Conservation (phyloP, 305 asterid genomes). For the Plantago rigida region DNA sequence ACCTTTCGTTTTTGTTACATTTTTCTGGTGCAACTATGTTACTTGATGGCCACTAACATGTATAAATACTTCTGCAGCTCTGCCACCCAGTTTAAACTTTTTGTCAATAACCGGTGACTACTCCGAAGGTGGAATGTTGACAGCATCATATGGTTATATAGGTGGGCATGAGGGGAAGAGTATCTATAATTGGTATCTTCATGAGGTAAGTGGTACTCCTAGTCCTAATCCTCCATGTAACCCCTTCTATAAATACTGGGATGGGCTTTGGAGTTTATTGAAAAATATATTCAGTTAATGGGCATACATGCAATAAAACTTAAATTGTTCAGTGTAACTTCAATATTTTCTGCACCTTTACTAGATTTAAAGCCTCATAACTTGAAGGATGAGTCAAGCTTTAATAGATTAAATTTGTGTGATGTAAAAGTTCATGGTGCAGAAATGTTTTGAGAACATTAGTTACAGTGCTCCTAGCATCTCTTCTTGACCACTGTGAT, state of each 20-base stretch:
- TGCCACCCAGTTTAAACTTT: conserved; percentile 90
- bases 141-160: conserved; percentile 91
- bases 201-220: conserved; percentile 48
- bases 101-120: conserved; percentile 87
- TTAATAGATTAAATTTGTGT: not conserved
- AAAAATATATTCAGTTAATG: not conserved
- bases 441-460: not conserved
- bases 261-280: conserved; percentile 14
- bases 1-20: not conserved
- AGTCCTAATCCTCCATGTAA: conserved; percentile 9
- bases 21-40: not conserved
- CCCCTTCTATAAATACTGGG: conserved; percentile 12
- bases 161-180: conserved; percentile 99
- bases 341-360: conserved; percentile 1
- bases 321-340: not conserved
- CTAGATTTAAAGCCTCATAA: conserved; percentile 2
- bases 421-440: not conserved
- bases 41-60: not conserved
- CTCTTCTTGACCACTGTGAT: too few relatives aligned
- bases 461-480: too few relatives aligned
- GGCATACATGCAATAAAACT: not conserved
- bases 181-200: conserved; percentile 73
- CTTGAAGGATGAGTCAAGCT: conserved; percentile 12
- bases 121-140: conserved; percentile 74
- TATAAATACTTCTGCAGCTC: conserved; percentile 53